phyloP scores from a whole-genome alignment of 495 filamentous ascomycete genomes.

The Sabuloglossum arenarium region DNA sequence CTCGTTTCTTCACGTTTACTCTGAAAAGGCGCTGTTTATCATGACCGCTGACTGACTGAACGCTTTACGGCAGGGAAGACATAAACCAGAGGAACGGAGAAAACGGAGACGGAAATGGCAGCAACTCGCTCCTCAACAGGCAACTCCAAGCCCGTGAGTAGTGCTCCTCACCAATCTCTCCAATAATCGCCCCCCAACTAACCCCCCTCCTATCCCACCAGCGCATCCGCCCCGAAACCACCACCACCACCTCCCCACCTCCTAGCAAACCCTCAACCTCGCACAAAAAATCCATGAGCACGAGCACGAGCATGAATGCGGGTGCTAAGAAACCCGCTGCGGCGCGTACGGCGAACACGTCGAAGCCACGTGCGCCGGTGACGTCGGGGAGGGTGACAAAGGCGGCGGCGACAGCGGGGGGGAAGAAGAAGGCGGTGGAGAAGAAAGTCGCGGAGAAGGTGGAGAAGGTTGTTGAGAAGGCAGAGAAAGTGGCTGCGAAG shows the following conservation, averaged over 20 bases:
- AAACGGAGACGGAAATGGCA: constrained; percentile 5
- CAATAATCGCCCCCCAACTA: neutral
- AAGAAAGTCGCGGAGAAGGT: constrained; percentile 10
- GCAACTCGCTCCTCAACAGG: constrained; percentile 14
- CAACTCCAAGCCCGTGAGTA: constrained; percentile 12
- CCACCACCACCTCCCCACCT: constrained; percentile 5
- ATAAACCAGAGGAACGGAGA: neutral
- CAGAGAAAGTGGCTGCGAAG: no score
- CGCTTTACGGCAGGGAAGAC: no score
- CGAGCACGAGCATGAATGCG: no score
- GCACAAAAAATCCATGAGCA: no score
- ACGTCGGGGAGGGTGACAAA: constrained; percentile 4
- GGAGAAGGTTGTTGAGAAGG: constrained; percentile 15
- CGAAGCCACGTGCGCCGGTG: constrained; percentile 13
- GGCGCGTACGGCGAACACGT: constrained; percentile 12
- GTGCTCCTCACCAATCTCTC: constrained; percentile 3
- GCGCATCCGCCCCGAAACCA: neutral
- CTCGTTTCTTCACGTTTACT: no score
- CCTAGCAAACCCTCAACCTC: no score
- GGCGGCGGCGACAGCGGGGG: neutral
- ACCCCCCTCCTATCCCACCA: neutral
- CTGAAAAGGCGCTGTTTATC: no score
- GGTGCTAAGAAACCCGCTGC: constrained; percentile 7
- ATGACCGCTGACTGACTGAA: no score
- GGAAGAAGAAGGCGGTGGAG: constrained; percentile 6